Conservation (phyloP, 768 basidiomycete species). For the Podaxis sp. region DNA sequence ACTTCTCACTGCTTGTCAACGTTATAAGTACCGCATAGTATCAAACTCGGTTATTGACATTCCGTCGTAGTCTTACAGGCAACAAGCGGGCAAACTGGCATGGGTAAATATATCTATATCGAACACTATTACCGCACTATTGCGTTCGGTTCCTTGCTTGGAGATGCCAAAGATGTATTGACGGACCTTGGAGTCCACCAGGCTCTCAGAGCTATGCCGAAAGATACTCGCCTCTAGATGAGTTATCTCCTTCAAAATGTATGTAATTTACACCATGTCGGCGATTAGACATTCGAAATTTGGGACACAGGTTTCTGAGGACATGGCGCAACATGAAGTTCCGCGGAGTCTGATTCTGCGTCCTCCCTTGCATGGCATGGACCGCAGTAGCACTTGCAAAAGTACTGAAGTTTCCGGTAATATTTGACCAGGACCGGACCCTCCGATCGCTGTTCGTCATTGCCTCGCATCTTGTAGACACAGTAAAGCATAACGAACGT, state of each 20-base stretch:
- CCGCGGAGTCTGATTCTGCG: background rate
- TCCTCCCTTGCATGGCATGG: background rate
- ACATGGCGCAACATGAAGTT: background rate
- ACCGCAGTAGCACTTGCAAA: background rate
- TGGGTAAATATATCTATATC: slow-evolving; percentile 58
- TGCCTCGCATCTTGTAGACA: slow-evolving; percentile 21
- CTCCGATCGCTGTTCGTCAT: slow-evolving; percentile 1
- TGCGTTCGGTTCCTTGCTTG: slow-evolving; percentile 67
- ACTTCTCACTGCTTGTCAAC: background rate
- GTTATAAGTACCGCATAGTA: slow-evolving; percentile 8
- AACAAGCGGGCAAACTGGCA: slow-evolving; percentile 78
- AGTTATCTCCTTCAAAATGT: background rate
- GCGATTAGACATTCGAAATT: background rate
- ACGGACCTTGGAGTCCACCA: slow-evolving; percentile 75
- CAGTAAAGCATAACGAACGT: slow-evolving; percentile 23
- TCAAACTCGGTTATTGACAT: background rate
- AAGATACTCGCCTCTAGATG: slow-evolving; percentile 52
- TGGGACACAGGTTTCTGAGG: background rate
- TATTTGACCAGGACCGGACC: background rate
- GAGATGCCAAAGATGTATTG: slow-evolving; percentile 67
- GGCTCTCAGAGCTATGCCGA: slow-evolving; percentile 69
- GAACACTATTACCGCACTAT: slow-evolving; percentile 74
- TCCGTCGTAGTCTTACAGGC: slow-evolving; percentile 54
- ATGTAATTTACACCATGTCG: background rate
- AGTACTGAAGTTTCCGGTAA: background rate